phyloP scores from a whole-genome alignment of 2,329 filamentous ascomycete genomes.

The Colletotrichum falcatum region DNA sequence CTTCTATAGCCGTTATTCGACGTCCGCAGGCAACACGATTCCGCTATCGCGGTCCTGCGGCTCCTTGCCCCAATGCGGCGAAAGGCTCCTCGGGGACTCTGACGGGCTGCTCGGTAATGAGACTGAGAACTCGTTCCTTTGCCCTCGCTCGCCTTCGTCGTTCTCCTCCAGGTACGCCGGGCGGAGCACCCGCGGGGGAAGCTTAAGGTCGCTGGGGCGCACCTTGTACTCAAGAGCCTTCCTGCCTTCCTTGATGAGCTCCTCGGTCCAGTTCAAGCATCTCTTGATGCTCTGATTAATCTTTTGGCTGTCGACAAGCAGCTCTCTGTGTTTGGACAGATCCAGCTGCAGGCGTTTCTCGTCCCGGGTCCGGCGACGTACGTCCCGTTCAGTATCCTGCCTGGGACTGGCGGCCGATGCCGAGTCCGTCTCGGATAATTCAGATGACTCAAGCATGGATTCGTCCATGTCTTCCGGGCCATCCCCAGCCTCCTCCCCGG shows the following conservation, averaged over 20 bases:
- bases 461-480: slow-evolving; percentile 61
- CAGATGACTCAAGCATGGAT: slow-evolving; percentile 48
- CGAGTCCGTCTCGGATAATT: slow-evolving; percentile 57
- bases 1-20: slow-evolving; percentile 44
- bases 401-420: slow-evolving; percentile 50
- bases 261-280: slow-evolving; percentile 90
- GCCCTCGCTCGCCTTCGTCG: slow-evolving; percentile 47
- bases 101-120: slow-evolving; percentile 36
- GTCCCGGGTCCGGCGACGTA: slow-evolving; percentile 75
- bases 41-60: slow-evolving; percentile 62
- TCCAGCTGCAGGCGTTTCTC: slow-evolving; percentile 88
- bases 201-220: slow-evolving; percentile 79
- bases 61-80: slow-evolving; percentile 38
- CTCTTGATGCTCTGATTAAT: slow-evolving; percentile 94
- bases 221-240: slow-evolving; percentile 89
- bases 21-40: slow-evolving; percentile 60
- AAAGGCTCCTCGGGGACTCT: slow-evolving; percentile 28
- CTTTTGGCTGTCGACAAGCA: slow-evolving; percentile 90
- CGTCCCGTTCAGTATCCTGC: slow-evolving; percentile 53
- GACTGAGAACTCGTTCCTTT: slow-evolving; percentile 41
- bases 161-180: slow-evolving; percentile 72
- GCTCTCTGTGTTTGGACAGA: slow-evolving; percentile 86
- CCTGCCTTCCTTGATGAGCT: slow-evolving; percentile 87
- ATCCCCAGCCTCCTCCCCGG: slow-evolving; percentile 59
- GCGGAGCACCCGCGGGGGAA: slow-evolving; percentile 83